Evolutionary conservation across 306 rosid genomes (phyloP), one percentile per base, ranked within the genome.

Genomic region (Cicer pinnatifidum): DNA sequence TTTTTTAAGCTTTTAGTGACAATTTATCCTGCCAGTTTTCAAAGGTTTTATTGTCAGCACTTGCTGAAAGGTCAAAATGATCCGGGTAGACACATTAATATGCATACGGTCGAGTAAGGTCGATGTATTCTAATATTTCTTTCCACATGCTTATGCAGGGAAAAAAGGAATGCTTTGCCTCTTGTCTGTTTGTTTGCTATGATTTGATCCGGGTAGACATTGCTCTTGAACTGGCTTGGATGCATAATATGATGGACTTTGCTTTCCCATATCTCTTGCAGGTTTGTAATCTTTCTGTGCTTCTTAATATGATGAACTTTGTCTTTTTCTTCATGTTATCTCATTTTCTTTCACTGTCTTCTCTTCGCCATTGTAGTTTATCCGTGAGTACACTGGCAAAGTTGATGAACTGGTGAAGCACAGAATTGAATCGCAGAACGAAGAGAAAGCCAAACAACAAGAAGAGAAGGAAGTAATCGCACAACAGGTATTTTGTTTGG

Each of bases 111-210:
- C 41, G 5, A 69, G 56, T 57, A 23, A 38, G 17, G 38, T 44
- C 50, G 8, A 48, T 52, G 15, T 66, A 50, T 74, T 59, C 68
- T 33, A 41, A 75, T 56, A 83, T 17, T 11, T 48, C 8, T 63
- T 75, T 71, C 8, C 61, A 11, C 75, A 5, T 81, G 78, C 46
- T 28, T 54, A 39, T 86, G 78, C 95, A 95, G 99, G 97, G 97
- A 82, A 95, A 91, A 96, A 95, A 95, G 84, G 99, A 95, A 82
- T 95, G 97, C 86, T 91, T 90, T 73, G 99, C 99, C 11, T 90
- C 99, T 8, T 91, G 99, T 78, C 93, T 95, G 81, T 95, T 91
- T 81, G 99, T 95, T 71, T 91, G 99, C 70, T 95, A 95, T 28
- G 99, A 95, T 84, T 82, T 95, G 75, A 88, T 95, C 58, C 89